Evolutionary conservation across 1,284 basidiomycete genomes (phyloP), one percentile per base, ranked within the genome.

Genomic region (Tilletia indica): DNA sequence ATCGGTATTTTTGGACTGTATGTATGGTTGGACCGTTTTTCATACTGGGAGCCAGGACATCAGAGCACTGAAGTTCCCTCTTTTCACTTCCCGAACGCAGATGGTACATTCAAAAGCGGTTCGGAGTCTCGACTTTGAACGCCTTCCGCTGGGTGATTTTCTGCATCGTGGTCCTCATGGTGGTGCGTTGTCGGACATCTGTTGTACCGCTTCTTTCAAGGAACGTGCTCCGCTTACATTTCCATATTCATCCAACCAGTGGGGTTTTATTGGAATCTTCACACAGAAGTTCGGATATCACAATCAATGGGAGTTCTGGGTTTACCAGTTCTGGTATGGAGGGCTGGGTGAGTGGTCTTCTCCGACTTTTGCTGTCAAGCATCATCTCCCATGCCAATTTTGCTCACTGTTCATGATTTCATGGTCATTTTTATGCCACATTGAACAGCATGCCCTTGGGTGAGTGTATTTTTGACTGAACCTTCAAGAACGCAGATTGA

Each of bases 241-340:
- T 31, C 25, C 25, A 31, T 75, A 76, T 79, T 47, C 67, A 8
- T 74, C 49, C 3, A 1, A 4, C 14, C 70, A 71, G 67, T 67
- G 74, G 63, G 72, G 71, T 36, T 72, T 66, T 70, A 79, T 66
- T 64, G 70, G 67, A 4, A n/a, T 67, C 0, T 92, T 92, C 84
- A 58, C 56, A 12, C 11, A 58, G 11, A 58, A n/a, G 56, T 31
- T 58, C 25, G 56, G 56, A 4, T 58, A 58, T 31, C 92, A 93
- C 82, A 92, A 92, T 75, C 88, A 83, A 34, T 93, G 92, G 92
- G 92, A 93, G 79, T 93, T 92, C 85, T 93, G 90, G 91, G 88
- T 88, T 49, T 92, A 92, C 85, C 92, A 92, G 78, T 87, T 91
- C 66, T 87, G 91, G n/a, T 92, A 91, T 78, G 91, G 91, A 8